phyloP scores from a whole-genome alignment of 352 stramenopile genomes.

The Halophytophthora polymorphica region DNA sequence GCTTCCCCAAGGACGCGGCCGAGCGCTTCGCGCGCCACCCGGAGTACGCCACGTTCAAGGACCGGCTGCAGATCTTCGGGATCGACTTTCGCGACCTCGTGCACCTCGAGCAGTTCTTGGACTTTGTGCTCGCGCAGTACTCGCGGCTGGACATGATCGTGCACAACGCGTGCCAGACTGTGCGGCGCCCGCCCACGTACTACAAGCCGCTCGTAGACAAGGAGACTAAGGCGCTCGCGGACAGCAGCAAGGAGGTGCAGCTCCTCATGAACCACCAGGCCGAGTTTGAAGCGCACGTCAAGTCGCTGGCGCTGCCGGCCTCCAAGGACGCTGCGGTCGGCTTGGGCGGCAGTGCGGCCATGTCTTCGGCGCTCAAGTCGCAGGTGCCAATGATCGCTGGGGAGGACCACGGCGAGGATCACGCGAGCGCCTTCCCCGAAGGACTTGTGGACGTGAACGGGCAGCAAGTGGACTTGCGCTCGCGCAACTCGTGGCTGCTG shows the following conservation, averaged over 20 bases:
- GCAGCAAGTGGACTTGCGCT: constrained; percentile 94
- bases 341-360: constrained; percentile 27
- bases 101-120: constrained; percentile 93
- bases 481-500: constrained; percentile 94
- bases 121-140: constrained; percentile 78
- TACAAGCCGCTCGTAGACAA: constrained; percentile 91
- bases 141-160: constrained; percentile 95
- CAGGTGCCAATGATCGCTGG: constrained; percentile 75
- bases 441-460: constrained; percentile 93
- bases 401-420: constrained; percentile 65
- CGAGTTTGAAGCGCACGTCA: constrained; percentile 70
- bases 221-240: constrained; percentile 63
- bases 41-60: constrained; percentile 92
- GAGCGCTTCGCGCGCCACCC: constrained; percentile 88
- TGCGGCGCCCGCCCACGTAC: constrained; percentile 92
- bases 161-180: constrained; percentile 98
- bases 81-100: constrained; percentile 96
- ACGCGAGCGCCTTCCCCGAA: constrained; percentile 58
- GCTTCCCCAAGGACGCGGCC: constrained; percentile 93
- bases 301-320: constrained; percentile 48
- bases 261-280: constrained; percentile 77
- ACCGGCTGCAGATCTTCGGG: constrained; percentile 93
- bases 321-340: constrained; percentile 20
- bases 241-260: constrained; percentile 49
- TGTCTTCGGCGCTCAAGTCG: constrained; percentile 82